Base-by-base conservation (phyloP, 768 basidiomycete genomes). In the Russula sp. region DNA sequence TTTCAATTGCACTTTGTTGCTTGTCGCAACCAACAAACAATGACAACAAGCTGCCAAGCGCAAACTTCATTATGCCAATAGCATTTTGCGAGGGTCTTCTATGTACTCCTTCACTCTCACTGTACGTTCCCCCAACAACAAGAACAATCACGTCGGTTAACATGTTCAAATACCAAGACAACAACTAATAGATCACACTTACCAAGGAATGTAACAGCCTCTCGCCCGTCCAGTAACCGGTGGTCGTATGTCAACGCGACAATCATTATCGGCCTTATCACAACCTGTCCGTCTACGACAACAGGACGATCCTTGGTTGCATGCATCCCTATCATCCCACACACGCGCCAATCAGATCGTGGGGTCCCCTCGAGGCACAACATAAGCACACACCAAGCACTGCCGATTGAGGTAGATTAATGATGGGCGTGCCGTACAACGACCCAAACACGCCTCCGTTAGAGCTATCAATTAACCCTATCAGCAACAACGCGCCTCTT, bases 391-490 rank as follows among this genome's bases (percentile, higher is more conserved):
- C 68, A 81, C 90, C 95, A 58, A 99, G 84, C 7, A 98, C 93
- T 56, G 94, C 96, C 25, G 93, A 76, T 73, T 98, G 96, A 5
- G 95, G 96, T 48, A 95, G 78, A 79, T 98, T 98, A 77, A 98
- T 96, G 71, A 99, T 99, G 41, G 96, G 96, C n/a, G 96, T 99
- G 43, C 96, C 96, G 70, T 88, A 97, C 52, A 99, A 78, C 52
- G 93, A 96, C 47, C 96, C 96, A 70, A 99, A 99, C 72, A 99
- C 96, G 69, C 96, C 96, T 48, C 96, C 97, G 71, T 99, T 99
- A 43, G 97, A 98, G 74, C 93, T 96, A 65, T 25, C 64, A 41
- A 60, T 47, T 45, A 50, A 43, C 49, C 39, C 58, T 63, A 63
- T 63, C 58, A 63, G 54, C 10, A 55, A 51, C 47, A 35, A 34